Percentiles rank a stretch among this genome's conserved stretches.
These are phyloP conservation scores for Fusarium longipes DNA, from an alignment of 2,329 filamentous ascomycete species.

Conservation along the genomic window DNA sequence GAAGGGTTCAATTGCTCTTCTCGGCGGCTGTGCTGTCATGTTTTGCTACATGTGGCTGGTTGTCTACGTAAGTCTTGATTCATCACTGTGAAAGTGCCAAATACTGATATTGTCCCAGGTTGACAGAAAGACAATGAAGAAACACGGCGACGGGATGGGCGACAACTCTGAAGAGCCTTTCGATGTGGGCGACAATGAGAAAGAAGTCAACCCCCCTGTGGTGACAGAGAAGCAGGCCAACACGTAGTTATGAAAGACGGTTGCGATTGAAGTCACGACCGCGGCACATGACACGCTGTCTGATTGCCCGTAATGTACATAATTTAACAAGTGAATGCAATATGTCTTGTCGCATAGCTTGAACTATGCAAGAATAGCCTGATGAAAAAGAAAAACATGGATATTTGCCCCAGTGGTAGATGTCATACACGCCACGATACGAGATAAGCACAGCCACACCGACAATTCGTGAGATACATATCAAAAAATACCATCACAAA, in stretches of 20 bases:
- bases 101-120: not conserved
- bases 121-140: not conserved
- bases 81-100: rapidly evolving
- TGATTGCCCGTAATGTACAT: too few relatives aligned
- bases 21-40: conserved; percentile 29
- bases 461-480: too few relatives aligned
- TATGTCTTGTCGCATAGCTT: too few relatives aligned
- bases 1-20: conserved; percentile 45
- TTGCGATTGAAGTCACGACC: too few relatives aligned
- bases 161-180: not conserved
- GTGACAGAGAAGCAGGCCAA: not conserved
- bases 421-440: too few relatives aligned
- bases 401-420: too few relatives aligned
- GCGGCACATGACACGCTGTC: too few relatives aligned
- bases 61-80: not conserved
- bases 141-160: not conserved
- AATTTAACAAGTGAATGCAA: too few relatives aligned
- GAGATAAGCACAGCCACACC: too few relatives aligned
- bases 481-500: too few relatives aligned
- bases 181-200: not conserved
- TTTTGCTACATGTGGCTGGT: conserved; percentile 37
- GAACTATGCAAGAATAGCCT: too few relatives aligned
- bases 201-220: not conserved
- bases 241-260: not conserved
- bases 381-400: too few relatives aligned